A percentile compares a stretch with the other conserved stretches of the same genome.
These are phyloP conservation scores for Cyclostephanos invisitatus DNA, from an alignment of 108 stramenopile species.

Conservation along the genomic window DNA sequence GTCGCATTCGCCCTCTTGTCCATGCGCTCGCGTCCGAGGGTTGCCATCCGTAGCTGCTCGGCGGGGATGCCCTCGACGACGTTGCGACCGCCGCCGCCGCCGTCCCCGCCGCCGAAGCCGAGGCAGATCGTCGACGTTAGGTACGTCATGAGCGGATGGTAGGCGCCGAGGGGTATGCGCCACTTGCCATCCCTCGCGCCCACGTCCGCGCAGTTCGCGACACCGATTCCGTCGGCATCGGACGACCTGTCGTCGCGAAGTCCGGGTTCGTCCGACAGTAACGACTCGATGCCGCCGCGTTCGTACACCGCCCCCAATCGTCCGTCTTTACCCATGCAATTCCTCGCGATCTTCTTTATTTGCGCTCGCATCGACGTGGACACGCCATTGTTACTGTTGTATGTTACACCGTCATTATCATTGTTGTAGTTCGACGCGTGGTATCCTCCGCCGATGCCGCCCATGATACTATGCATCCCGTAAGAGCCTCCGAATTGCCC, in stretches of 20 bases:
- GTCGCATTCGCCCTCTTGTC: constrained; percentile 63
- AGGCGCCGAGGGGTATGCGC: constrained; percentile 83
- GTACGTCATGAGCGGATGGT: constrained; percentile 66
- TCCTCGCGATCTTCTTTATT: constrained; percentile 66
- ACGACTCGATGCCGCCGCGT: constrained; percentile 29
- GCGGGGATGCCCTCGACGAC: constrained; percentile 64
- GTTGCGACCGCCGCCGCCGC: constrained; percentile 19
- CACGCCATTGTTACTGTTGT: background rate
- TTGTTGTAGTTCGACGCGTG: background rate
- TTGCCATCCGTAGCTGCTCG: constrained; percentile 68
- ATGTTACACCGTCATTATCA: too few species aligned
- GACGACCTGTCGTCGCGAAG: background rate
- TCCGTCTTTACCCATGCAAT: constrained; percentile 58
- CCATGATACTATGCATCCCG: background rate
- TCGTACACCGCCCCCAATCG: constrained; percentile 50
- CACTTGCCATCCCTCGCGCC: constrained; percentile 57
- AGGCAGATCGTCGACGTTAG: constrained; percentile 19
- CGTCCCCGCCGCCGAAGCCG: too few species aligned
- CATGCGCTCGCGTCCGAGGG: constrained; percentile 67
- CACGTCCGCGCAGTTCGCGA: background rate
- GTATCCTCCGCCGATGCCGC: background rate
- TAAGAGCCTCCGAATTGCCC: background rate
- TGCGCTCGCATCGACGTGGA: constrained; percentile 43
- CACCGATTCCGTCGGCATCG: constrained; percentile 4
- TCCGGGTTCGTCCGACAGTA: constrained; percentile 3